Evolutionary conservation across 2,329 filamentous ascomycete genomes (phyloP), one percentile per base, ranked within the genome.

Genomic region (Sphaerulina populicola): DNA sequence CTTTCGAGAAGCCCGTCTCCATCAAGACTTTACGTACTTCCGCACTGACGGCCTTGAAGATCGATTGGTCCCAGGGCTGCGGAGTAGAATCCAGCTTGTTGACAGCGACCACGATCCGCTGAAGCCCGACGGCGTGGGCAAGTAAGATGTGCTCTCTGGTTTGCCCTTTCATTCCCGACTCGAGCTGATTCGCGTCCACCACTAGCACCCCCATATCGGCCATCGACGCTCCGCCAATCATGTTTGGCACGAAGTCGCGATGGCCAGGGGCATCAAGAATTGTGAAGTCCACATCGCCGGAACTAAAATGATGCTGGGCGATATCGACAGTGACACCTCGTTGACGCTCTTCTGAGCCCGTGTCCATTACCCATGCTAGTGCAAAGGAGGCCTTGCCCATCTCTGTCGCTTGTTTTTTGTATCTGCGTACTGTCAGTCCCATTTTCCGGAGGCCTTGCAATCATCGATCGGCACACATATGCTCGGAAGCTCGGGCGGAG

Each of bases 311-410:
- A 66, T 94, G 94, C 14, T 86, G 94, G 7, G 93, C 91, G 63
- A 97, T 93, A 66, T 98, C 93, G 44, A 98, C 95, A 0, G 93
- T 98, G 6, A 98, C 88, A 40, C 93, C 93, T 52, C 90, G 82
- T 52, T 81, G 83, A 57, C 93, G 80, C 68, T 98, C 93, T 65
- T 98, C 93, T 0, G 82, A 81, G 15, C 88, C 84, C 67, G 95
- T 87, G 66, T 98, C 93, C 69, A 98, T 79, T 2, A 98, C 88
- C 93, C 93, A 98, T 1, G 94, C 93, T 18, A 98, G 77, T 10
- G 91, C 91, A 69, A 98, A 98, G 0, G 93, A 97, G 1, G 87
- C 84, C 68, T 98, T 98, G 4, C 93, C 93, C 36, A 94, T 86
- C 53, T 83, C 88, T 61, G 94, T 85, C 0, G 93, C 91, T 70